Base-by-base conservation (phyloP, 2,329 filamentous ascomycete species). In the Alternaria brassicicola region DNA sequence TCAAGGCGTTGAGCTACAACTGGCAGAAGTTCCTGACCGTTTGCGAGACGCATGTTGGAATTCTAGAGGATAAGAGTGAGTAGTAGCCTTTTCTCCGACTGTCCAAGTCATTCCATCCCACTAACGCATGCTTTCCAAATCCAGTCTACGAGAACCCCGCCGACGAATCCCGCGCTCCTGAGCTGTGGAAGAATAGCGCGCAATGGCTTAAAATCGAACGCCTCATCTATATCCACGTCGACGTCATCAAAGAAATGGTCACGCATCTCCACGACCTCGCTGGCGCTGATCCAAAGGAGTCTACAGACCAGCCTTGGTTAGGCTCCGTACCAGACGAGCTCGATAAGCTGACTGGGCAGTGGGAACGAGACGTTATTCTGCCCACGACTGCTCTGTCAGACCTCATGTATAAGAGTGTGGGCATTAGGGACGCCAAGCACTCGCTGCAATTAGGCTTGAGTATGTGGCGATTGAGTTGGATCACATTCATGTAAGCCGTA, bases 401-500 rank as follows among this genome's bases (percentile, higher is more conserved):
- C 57, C 64, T 77, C 50, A 81, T 84, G 78, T 85, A 85, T 65
- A 84, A 84, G 62, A 80, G 78, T 9, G 82, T 85, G 5, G 82
- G 79, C 3, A 84, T 85, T 52, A 76, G 82, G 28, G 83, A 85
- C 63, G 80, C 81, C 2, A 75, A 81, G 3, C 79, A 82, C 54
- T 81, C 78, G 1, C 72, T 84, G 4, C 79, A 82, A 52, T 75
- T 85, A 2, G 80, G 81, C 5, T 69, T 81, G 4, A 78, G 74
- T 63, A 83, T 83, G 81, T 82, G 77, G 81, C 75, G 88, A 21
- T 83, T 88, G 15, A 85, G 86, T 43, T 88, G 87, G 50, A 89
- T 88, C 15, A 90, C 89, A 50, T 91, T 93, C 73, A 93, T 94
- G 55, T 58, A 30, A n/a, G n/a, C n/a, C n/a, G 55, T 33, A 12